Conservation (phyloP, 805 yeast genomes). For the Candida ascalaphidarum region DNA sequence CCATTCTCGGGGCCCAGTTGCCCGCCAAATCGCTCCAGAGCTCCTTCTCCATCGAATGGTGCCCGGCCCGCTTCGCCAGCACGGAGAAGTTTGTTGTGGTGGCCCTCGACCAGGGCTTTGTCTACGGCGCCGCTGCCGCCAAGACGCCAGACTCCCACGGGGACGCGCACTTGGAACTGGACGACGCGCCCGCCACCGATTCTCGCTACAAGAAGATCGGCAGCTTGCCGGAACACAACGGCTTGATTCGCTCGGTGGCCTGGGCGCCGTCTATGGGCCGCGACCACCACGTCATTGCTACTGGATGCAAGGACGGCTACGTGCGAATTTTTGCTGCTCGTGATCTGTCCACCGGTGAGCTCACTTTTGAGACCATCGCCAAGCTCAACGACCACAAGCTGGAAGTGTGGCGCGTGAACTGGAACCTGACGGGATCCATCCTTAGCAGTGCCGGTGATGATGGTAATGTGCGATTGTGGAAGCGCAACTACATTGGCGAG, state of each 20-base stretch:
- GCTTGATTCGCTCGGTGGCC: constrained; percentile 76
- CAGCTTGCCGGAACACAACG: constrained; percentile 74
- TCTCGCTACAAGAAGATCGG: constrained; percentile 46
- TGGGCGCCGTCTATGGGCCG: constrained; percentile 99
- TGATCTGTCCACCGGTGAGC: constrained; percentile 28
- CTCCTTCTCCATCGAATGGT: constrained; percentile 83
- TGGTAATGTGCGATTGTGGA: constrained; percentile 88
- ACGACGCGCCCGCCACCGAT: constrained; percentile 2
- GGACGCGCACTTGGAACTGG: constrained; percentile 1
- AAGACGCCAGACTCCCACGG: constrained; percentile 2
- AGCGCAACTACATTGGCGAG: constrained; percentile 73
- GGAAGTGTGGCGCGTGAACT: constrained; percentile 93
- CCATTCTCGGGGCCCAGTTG: constrained; percentile 51
- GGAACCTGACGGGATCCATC: constrained; percentile 93
- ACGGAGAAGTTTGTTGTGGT: constrained; percentile 76
- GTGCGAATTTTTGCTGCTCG: constrained; percentile 76
- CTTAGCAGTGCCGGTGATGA: constrained; percentile 94
- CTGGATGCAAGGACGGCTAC: constrained; percentile 92
- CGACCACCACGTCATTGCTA: constrained; percentile 79
- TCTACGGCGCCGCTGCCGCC: constrained; percentile 36
- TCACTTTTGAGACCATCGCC: constrained; percentile 52
- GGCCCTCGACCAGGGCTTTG: constrained; percentile 79
- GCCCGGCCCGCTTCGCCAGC: constrained; percentile 69
- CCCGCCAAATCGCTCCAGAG: constrained; percentile 79
- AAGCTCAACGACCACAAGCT: constrained; percentile 70